Percentiles rank a stretch among this genome's conserved stretches.
Conservation (phyloP, 805 yeast species). For the Osmozyma mogii region DNA sequence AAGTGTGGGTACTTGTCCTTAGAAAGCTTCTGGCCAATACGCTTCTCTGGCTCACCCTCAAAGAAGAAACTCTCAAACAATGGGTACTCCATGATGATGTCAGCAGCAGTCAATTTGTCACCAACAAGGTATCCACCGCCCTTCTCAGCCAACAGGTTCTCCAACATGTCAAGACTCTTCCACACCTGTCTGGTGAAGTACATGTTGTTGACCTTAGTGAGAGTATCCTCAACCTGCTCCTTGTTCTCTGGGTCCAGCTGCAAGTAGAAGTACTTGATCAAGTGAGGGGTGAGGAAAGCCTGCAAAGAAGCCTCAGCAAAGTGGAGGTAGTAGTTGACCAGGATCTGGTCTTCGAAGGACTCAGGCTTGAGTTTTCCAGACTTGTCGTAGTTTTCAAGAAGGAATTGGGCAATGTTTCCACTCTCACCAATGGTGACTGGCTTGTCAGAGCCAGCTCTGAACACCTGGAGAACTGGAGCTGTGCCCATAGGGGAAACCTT, state of each 20-base stretch:
- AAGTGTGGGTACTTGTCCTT: no score
- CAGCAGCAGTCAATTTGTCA: constrained; percentile 30
- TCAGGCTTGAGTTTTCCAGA: background rate
- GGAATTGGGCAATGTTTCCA: background rate
- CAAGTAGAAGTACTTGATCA: no score
- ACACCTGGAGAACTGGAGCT: constrained; percentile 20
- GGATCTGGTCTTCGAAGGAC: constrained; percentile 4
- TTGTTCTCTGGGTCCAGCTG: no score
- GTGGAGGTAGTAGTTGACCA: constrained; percentile 18
- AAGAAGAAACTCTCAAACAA: constrained; percentile 15
- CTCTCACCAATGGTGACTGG: constrained; percentile 1
- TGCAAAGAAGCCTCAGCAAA: constrained; percentile 20
- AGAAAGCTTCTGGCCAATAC: no score
- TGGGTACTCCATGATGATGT: constrained; percentile 30
- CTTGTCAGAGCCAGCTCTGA: constrained; percentile 5
- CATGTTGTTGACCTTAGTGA: no score
- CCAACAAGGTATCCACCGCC: constrained; percentile 33
- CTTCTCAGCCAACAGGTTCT: constrained; percentile 18
- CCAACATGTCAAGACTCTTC: no score
- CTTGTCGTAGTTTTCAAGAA: constrained; percentile 1
- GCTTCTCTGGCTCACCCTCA: constrained; percentile 2
- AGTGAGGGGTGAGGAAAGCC: no score
- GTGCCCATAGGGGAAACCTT: constrained; percentile 31
- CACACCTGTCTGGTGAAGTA: no score
- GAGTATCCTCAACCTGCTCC: no score